Percentiles rank a stretch among this genome's conserved stretches.
phyloP scores from a whole-genome alignment of 371 early-diverging fungal genomes.

The Apophysomyces sp. region DNA sequence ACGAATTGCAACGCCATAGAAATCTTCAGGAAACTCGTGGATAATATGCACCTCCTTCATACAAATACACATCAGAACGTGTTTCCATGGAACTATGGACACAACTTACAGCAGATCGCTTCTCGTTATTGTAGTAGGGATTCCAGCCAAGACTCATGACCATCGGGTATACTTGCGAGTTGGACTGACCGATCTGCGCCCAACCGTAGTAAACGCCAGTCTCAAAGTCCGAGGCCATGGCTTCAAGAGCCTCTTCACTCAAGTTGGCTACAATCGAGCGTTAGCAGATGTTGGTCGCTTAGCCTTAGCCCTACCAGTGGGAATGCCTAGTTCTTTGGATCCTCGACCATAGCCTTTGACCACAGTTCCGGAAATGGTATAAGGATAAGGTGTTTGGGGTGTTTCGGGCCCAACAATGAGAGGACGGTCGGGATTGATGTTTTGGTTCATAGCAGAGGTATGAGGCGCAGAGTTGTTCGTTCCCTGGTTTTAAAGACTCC shows the following conservation, averaged over 20 bases:
- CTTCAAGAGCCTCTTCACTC: slow-evolving; percentile 74
- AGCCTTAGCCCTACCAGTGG: slow-evolving; percentile 73
- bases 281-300: not conserved
- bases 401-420: slow-evolving; percentile 58
- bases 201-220: slow-evolving; percentile 96
- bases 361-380: slow-evolving; percentile 76
- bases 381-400: slow-evolving; percentile 66
- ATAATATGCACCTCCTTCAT: slow-evolving; percentile 93
- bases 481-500: not conserved
- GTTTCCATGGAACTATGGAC: not conserved
- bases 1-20: slow-evolving; percentile 84
- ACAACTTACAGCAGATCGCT: slow-evolving; percentile 80
- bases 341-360: slow-evolving; percentile 94
- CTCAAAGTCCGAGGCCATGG: slow-evolving; percentile 60
- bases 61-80: not conserved
- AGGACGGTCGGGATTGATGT: slow-evolving; percentile 52
- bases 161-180: slow-evolving; percentile 80
- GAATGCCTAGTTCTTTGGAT: slow-evolving; percentile 94
- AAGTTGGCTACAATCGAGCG: slow-evolving; percentile 73
- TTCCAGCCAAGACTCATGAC: slow-evolving; percentile 99
- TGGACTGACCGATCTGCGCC: slow-evolving; percentile 68
- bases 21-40: slow-evolving; percentile 83
- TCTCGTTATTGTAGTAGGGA: slow-evolving; percentile 96
- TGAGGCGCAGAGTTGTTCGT: not conserved
- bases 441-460: slow-evolving; percentile 2